Percentiles rank a stretch among this genome's conserved stretches.
Evolutionary conservation across 306 rosid genomes (phyloP).

Genomic region (Phaseolus lunatus): DNA sequence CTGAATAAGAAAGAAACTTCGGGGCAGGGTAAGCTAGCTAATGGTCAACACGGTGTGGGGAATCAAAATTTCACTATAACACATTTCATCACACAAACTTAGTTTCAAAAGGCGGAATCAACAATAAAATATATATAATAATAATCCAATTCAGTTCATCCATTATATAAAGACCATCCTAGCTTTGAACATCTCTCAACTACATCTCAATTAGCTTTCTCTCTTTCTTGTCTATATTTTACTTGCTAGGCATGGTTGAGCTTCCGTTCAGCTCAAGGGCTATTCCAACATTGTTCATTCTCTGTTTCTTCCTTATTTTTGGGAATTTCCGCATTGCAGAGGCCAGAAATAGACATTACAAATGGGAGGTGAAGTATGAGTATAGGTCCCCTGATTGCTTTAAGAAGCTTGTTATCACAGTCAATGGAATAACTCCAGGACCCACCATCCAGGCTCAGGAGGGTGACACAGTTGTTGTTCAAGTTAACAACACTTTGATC

Average conservation of each 20-base stretch:
- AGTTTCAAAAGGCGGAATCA: conserved; percentile 28
- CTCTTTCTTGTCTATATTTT: background rate
- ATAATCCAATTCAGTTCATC: background rate
- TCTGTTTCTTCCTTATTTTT: conserved; percentile 44
- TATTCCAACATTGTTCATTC: conserved; percentile 37
- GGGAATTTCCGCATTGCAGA: conserved; percentile 47
- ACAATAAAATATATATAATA: background rate
- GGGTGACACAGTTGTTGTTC: conserved; percentile 80
- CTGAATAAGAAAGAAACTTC: background rate
- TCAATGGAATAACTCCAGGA: conserved; percentile 80
- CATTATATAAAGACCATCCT: conserved; percentile 23
- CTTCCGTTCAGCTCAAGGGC: conserved; percentile 25
- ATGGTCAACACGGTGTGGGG: conserved; percentile 16
- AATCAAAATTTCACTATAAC: background rate
- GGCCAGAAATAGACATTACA: conserved; percentile 60
- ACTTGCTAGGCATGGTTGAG: conserved; percentile 37
- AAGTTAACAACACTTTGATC: conserved; percentile 64
- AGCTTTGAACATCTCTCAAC: background rate
- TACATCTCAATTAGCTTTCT: background rate
- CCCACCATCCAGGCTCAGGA: conserved; percentile 81
- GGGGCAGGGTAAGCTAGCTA: background rate
- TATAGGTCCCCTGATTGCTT: conserved; percentile 81
- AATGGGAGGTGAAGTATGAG: conserved; percentile 80
- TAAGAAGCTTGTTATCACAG: conserved; percentile 72
- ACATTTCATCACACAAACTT: conserved; percentile 8